Evolutionary conservation across 805 yeast genomes (phyloP).

Genomic region (Saccharomyces paradoxus): DNA sequence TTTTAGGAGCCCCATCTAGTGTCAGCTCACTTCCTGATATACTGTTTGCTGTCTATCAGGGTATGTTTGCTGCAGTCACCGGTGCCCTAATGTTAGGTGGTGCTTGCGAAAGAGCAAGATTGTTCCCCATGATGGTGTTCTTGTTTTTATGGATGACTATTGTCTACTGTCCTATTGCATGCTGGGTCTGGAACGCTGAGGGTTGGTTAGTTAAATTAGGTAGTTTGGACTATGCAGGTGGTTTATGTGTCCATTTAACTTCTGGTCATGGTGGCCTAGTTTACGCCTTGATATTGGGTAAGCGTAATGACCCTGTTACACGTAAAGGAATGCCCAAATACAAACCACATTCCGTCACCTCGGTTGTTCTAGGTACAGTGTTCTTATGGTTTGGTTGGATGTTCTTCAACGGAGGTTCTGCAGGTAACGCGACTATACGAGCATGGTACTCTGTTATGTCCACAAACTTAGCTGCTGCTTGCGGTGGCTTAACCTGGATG

Average conservation of each 20-base stretch:
- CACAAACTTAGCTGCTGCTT: constrained; percentile 89
- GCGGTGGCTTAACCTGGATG: constrained; percentile 94
- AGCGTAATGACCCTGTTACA: constrained; percentile 71
- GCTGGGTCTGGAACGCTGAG: constrained; percentile 93
- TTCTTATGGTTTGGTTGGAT: constrained; percentile 96
- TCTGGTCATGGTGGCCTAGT: constrained; percentile 94
- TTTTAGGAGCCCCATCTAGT: constrained; percentile 71
- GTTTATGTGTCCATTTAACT: constrained; percentile 94
- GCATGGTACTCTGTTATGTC: constrained; percentile 90
- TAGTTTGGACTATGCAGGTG: constrained; percentile 94
- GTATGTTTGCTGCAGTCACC: constrained; percentile 92
- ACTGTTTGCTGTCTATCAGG: constrained; percentile 83
- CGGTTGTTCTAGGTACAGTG: constrained; percentile 86
- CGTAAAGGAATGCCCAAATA: constrained; percentile 70
- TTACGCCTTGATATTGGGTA: constrained; percentile 85
- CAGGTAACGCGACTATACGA: constrained; percentile 87
- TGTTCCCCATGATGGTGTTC: constrained; percentile 94
- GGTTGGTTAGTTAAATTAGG: constrained; percentile 88
- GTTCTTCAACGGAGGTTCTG: constrained; percentile 95
- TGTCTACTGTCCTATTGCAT: constrained; percentile 92
- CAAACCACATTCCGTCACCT: constrained; percentile 87
- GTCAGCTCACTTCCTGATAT: constrained; percentile 76
- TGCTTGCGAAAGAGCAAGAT: constrained; percentile 93
- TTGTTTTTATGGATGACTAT: constrained; percentile 89
- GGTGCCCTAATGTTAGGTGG: constrained; percentile 95